Percentiles rank a stretch among this genome's conserved stretches.
Evolutionary conservation across 768 basidiomycete species (phyloP).

Genomic region (Nevesoporus exiguus): DNA sequence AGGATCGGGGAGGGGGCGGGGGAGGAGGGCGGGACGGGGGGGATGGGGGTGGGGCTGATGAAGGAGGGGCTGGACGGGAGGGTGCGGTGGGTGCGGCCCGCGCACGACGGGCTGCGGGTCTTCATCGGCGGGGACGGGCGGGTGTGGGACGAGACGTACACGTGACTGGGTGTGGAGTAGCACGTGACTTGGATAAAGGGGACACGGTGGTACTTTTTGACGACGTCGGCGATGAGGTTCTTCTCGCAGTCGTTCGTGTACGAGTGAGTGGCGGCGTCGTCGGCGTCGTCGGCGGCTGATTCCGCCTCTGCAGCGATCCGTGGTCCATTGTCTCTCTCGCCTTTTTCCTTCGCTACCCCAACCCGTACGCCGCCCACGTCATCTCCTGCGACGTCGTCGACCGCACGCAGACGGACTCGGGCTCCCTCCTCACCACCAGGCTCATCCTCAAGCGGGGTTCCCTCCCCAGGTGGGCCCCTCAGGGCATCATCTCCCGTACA

Average conservation of each 20-base stretch:
- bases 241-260: constrained; percentile 55
- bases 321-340: constrained; percentile 92
- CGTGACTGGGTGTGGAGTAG: constrained; percentile 10
- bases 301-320: constrained; percentile 61
- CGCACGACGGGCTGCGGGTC: constrained; percentile 70
- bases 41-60: constrained; percentile 44
- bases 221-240: constrained; percentile 50
- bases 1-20: constrained; percentile 49
- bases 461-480: constrained; percentile 89
- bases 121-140: constrained; percentile 39
- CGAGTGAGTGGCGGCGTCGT: constrained; percentile 38
- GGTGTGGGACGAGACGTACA: constrained; percentile 54
- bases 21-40: constrained; percentile 34
- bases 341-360: constrained; percentile 93
- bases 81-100: constrained; percentile 62
- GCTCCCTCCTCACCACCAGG: constrained; percentile 79
- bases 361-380: constrained; percentile 91
- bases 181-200: constrained; percentile 5
- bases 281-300: background rate
- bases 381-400: constrained; percentile 94
- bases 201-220: constrained; percentile 14
- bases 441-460: constrained; percentile 90
- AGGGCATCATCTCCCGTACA: constrained; percentile 75
- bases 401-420: constrained; percentile 66
- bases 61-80: constrained; percentile 44